Evolutionary conservation across 148 eudicot genomes (phyloP), one percentile per base, ranked within the genome.

Genomic region (Rhododendron williamsianum): DNA sequence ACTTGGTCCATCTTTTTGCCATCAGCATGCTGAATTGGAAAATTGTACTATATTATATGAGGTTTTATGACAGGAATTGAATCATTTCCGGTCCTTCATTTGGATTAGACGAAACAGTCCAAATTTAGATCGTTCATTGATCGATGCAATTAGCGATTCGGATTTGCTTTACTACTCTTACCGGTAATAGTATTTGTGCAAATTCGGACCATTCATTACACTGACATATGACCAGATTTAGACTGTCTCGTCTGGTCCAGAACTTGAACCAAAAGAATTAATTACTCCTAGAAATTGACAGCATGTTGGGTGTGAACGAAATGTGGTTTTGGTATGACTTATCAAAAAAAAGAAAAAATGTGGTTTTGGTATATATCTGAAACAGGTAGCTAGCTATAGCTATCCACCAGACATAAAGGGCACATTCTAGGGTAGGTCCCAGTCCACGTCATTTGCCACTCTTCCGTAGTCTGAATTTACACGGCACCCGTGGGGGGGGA

Each of bases 371-470:
- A n/a, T n/a, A n/a, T n/a, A 25, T 71, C 36, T 30, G 38, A 13
- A 71, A 71, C 21, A 30, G 41, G 41, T 5, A 33, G 45, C 15
- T 19, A 10, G 43, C 15, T 33, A 10, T 19, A 10, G 43, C 15
- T 33, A 10, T 13, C 72, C 45, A 54, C 43, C 83, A 52, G 69
- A 19, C 41, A 52, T 16, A 43, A 51, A 49, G n/a, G 4, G 9
- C n/a, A 33, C 43, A 49, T 33, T 48, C 30, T 45, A 18, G 21
- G 15, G 16, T 81, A 13, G 84, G 84, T 41, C 84, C 84, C 74
- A n/a, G 4, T 82, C 84, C 84, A 82, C 52, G 76, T 82, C 84
- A 82, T 38, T 58, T 58, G 49, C 72, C 48, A 13, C 48, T 23
- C 48, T 36, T 36, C 13, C 9, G 84, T 33, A 41, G 33, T 82